These are phyloP conservation scores for Podospora pseudopauciseta DNA, from an alignment of 495 filamentous ascomycete species.

Conservation along the genomic window DNA sequence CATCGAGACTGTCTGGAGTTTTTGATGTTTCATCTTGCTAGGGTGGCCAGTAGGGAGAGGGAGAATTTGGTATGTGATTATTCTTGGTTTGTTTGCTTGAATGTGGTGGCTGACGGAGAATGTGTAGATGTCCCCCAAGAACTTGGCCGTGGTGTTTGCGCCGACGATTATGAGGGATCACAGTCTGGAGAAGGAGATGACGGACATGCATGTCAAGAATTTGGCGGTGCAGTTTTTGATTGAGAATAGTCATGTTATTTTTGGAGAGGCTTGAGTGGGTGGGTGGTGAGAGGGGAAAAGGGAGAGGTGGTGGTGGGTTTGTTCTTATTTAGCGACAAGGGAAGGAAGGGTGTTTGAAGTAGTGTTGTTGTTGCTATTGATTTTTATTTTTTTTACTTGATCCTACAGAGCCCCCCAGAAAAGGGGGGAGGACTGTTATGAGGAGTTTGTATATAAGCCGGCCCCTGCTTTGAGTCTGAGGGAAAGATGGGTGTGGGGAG, in stretches of 20 bases:
- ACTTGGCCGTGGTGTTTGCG: conserved; percentile 95
- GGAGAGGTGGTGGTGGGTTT: background rate
- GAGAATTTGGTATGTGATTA: conserved; percentile 64
- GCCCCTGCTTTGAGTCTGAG: no score
- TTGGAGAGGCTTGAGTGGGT: conserved; percentile 43
- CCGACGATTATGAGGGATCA: conserved; percentile 93
- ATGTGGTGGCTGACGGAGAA: no score
- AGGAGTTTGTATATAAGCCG: background rate
- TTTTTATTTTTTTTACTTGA: background rate
- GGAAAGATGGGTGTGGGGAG: no score
- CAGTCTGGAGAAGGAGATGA: conserved; percentile 89
- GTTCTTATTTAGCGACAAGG: background rate
- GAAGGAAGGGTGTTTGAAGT: background rate
- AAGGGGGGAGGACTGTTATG: background rate
- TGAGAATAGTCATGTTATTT: conserved; percentile 78
- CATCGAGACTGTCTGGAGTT: conserved; percentile 91
- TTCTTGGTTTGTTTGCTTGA: background rate
- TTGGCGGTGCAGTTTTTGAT: conserved; percentile 84
- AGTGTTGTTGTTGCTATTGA: background rate
- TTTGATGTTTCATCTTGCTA: conserved; percentile 86
- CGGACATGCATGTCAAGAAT: conserved; percentile 90
- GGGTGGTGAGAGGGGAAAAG: background rate
- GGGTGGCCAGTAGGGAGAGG: conserved; percentile 75
- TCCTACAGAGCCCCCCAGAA: background rate
- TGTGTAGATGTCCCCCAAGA: conserved; percentile 79